These are phyloP conservation scores for Senecio squalidus DNA, from an alignment of 140 eudicot genomes.

Conservation along the genomic window DNA sequence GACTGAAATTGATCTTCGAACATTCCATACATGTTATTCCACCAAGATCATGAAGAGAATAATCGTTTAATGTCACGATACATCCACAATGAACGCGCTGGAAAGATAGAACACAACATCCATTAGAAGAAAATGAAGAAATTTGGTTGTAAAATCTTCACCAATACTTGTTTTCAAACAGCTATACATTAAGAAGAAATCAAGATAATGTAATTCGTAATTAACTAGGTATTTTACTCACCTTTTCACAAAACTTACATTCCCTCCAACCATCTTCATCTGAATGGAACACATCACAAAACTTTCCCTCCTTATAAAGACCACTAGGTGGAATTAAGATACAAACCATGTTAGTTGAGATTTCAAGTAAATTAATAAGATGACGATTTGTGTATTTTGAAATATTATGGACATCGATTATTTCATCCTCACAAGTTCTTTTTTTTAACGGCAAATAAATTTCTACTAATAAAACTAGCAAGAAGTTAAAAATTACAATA, in stretches of 20 bases:
- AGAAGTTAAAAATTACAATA: too few relatives aligned
- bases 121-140: not conserved
- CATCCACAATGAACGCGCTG: slow-evolving; percentile 71
- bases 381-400: not conserved
- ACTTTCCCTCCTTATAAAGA: slow-evolving; percentile 42
- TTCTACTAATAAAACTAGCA: too few relatives aligned
- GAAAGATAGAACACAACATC: slow-evolving; percentile 5
- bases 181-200: not conserved
- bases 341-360: not conserved
- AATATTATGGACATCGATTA: not conserved
- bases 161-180: not conserved
- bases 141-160: not conserved
- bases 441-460: not conserved
- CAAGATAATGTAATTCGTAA: too few relatives aligned
- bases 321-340: slow-evolving; percentile 26
- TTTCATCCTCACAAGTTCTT: not conserved
- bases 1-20: slow-evolving; percentile 21
- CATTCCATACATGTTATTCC: slow-evolving; percentile 56
- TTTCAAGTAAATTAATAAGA: not conserved
- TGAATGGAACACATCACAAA: slow-evolving; percentile 57
- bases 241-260: slow-evolving; percentile 53
- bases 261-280: slow-evolving; percentile 68
- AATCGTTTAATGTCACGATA: slow-evolving; percentile 43
- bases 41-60: slow-evolving; percentile 50
- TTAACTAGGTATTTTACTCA: slow-evolving; percentile 22